A percentile compares a stretch with the other conserved stretches of the same genome.
Conservation (phyloP, 2,329 filamentous ascomycete genomes). For the Colletotrichum graminicola region DNA sequence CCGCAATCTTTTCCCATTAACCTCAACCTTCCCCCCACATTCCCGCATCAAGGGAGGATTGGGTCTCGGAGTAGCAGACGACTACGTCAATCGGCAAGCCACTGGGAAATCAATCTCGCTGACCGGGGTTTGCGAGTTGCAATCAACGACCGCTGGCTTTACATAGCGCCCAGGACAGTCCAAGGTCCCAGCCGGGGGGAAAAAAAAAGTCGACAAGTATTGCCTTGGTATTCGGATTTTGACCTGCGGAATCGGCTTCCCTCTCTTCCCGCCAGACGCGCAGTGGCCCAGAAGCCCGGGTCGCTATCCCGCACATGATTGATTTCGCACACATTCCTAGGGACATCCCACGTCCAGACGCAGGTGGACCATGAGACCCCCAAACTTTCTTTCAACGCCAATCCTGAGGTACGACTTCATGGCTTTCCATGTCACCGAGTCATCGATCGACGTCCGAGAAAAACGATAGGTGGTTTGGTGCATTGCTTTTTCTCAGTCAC, state of each 20-base stretch:
- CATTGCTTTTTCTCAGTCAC: slow-evolving; percentile 20
- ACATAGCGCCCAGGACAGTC: neutral
- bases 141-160: neutral
- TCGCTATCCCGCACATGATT: slow-evolving; percentile 25
- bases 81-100: neutral
- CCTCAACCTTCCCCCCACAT: neutral
- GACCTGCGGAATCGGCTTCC: neutral
- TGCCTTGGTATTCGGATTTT: neutral
- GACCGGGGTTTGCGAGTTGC: neutral
- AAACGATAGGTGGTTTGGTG: slow-evolving; percentile 10
- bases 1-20: neutral
- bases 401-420: neutral
- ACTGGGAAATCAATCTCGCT: neutral
- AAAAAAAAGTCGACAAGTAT: neutral
- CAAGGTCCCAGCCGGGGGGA: neutral
- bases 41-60: neutral
- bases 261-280: slow-evolving; percentile 13
- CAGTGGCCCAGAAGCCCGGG: slow-evolving; percentile 33
- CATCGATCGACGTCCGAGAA: slow-evolving; percentile 5
- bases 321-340: slow-evolving; percentile 15
- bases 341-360: slow-evolving; percentile 40
- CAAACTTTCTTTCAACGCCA: slow-evolving; percentile 42
- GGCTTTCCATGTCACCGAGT: neutral
- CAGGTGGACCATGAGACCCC: slow-evolving; percentile 39
- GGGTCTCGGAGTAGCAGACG: slow-evolving; percentile 1